Base-by-base conservation (phyloP, 352 stramenopile genomes). In the Pythium myriotylum region DNA sequence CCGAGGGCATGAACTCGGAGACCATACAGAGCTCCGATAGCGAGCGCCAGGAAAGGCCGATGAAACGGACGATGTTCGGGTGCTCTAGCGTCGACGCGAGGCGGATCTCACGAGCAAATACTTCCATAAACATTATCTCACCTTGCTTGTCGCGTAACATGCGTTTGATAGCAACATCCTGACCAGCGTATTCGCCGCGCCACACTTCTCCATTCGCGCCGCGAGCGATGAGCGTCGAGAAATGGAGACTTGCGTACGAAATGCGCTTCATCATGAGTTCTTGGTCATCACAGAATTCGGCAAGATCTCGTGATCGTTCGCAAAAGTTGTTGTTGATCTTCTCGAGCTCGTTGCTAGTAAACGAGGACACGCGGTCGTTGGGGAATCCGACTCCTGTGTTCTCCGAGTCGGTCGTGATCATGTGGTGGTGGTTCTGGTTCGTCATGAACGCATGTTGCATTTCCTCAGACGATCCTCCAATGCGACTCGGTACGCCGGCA, bases 151-250 rank as follows among this genome's bases (percentile, higher is more conserved):
- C 47, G 23, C 54, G 62, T 2, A 69, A 23, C 41, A 62, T 47
- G 3, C 56, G 56, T 48, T 73, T 73, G 40, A 69, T 63, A 1
- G 65, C 65, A 0, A 73, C 59, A 14, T 40, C 48, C 10, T 57
- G 33, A 47, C 45, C 46, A 4, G 20, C 43, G 40, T 65, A 63
- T 39, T 50, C 29, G 10, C 59, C 48, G n/a, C 57, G 59, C 65
- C 65, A 73, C 9, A 73, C 62, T 42, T 73, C 65, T 1, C 65
- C 65, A 16, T 69, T 69, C 10, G 62, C 62, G 1, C 62, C 62
- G 20, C 48, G 45, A 2, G 53, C 62, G n/a, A 69, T 59, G 8
- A 60, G 42, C 22, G 27, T 58, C 27, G 39, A 55, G 23, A 64
- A 63, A n/a, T 63, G 54, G n/a, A 69, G 62, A 46, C 46, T 57